Evolutionary conservation across 306 rosid genomes (phyloP).

Genomic region (Quercus mongolica): DNA sequence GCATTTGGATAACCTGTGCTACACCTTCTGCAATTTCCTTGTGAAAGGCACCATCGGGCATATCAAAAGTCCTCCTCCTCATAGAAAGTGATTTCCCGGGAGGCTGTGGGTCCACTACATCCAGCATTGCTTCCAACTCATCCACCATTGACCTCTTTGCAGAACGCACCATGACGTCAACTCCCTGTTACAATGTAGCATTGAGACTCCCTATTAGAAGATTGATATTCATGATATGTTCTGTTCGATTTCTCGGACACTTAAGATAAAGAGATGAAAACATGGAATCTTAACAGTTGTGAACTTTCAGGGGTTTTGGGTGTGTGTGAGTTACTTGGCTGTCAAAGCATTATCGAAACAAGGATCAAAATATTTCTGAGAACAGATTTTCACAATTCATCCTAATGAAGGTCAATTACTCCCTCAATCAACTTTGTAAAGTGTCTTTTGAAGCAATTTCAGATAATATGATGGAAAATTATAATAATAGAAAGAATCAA

Average conservation of each 20-base stretch:
- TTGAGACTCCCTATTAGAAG: not conserved
- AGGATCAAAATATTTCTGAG: not conserved
- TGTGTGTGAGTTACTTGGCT: not conserved
- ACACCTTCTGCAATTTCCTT: slow-evolving; percentile 89
- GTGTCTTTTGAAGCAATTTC: not conserved
- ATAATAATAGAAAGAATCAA: not conserved
- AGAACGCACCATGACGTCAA: slow-evolving; percentile 63
- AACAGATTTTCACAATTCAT: not conserved
- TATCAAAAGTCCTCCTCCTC: slow-evolving; percentile 75
- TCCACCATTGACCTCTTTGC: slow-evolving; percentile 81
- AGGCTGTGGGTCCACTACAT: slow-evolving; percentile 87
- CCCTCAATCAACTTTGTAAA: no score
- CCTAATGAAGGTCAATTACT: not conserved
- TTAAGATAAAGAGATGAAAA: not conserved
- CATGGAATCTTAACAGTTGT: not conserved
- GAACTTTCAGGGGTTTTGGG: not conserved
- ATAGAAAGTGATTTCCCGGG: slow-evolving; percentile 58
- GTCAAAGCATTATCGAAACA: not conserved
- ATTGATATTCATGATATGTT: not conserved
- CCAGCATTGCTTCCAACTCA: slow-evolving; percentile 94
- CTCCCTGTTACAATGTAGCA: slow-evolving; percentile 44
- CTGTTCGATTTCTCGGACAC: not conserved
- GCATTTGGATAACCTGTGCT: slow-evolving; percentile 75
- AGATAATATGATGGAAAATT: not conserved
- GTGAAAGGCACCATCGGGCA: slow-evolving; percentile 71